These are phyloP conservation scores for Diaporthe batatas DNA, from an alignment of 2,329 filamentous ascomycete genomes.

Conservation along the genomic window DNA sequence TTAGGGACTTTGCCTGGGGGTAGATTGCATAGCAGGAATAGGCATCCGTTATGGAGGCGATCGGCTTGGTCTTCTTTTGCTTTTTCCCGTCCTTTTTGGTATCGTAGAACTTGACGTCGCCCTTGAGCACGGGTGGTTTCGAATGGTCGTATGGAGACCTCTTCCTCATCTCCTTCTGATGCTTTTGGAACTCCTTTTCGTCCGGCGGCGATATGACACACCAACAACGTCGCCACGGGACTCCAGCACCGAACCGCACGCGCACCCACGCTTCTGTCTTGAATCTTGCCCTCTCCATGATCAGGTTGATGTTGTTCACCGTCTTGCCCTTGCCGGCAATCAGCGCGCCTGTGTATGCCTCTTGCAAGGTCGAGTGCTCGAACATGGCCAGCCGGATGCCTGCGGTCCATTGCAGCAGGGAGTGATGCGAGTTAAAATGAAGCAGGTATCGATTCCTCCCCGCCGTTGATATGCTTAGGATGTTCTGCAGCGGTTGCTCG, in stretches of 20 bases:
- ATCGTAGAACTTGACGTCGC: conserved; percentile 96
- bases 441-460: conserved; percentile 95
- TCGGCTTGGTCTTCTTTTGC: conserved; percentile 86
- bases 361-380: conserved; percentile 92
- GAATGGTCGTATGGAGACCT: conserved; percentile 85
- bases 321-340: conserved; percentile 94
- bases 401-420: conserved; percentile 94
- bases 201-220: conserved; percentile 93
- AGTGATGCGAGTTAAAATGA: conserved; percentile 96
- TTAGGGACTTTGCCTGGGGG: conserved; percentile 91
- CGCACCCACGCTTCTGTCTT: conserved; percentile 93
- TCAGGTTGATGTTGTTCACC: conserved; percentile 89
- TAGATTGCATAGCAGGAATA: conserved; percentile 97
- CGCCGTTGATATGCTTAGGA: conserved; percentile 94
- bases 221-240: conserved; percentile 97
- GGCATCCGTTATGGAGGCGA: conserved; percentile 91
- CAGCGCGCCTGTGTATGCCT: conserved; percentile 95
- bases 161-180: conserved; percentile 86
- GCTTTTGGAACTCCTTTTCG: conserved; percentile 89
- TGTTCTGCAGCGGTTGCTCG: conserved; percentile 89
- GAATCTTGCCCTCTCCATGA: conserved; percentile 84
- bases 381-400: conserved; percentile 94
- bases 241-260: conserved; percentile 94
- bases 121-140: conserved; percentile 77
- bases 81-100: conserved; percentile 80